phyloP scores from a whole-genome alignment of 352 stramenopile genomes.

The Phytophthora rubi region DNA sequence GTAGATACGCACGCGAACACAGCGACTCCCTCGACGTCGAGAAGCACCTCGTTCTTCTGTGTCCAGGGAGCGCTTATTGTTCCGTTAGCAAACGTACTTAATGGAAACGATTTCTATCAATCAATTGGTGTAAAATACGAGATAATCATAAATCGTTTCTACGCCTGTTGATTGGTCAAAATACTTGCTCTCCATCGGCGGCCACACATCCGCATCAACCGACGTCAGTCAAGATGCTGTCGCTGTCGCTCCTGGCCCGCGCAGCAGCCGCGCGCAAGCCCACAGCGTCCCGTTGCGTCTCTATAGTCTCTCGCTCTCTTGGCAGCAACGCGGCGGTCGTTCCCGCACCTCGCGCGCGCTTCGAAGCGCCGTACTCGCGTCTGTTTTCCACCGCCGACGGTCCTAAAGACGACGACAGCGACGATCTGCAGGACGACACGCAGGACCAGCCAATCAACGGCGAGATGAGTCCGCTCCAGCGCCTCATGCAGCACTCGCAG shows the following conservation, averaged over 20 bases:
- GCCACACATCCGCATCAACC: constrained; percentile 16
- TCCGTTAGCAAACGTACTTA: constrained; percentile 29
- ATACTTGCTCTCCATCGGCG: not conserved
- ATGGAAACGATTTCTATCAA: not conserved
- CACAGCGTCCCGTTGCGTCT: not conserved
- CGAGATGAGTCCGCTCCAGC: constrained; percentile 66
- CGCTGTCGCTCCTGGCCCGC: constrained; percentile 11
- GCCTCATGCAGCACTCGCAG: constrained; percentile 70
- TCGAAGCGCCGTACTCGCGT: constrained; percentile 4
- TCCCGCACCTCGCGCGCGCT: not conserved
- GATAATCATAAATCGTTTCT: constrained; percentile 2
- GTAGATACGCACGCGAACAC: constrained; percentile 18
- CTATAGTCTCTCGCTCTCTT: constrained; percentile 5
- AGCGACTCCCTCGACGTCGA: constrained; percentile 12
- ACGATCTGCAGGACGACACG: constrained; percentile 6
- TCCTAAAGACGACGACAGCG: constrained; percentile 25
- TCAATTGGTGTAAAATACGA: not conserved
- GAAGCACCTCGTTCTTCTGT: constrained; percentile 17
- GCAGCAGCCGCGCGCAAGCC: not conserved
- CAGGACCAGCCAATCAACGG: constrained; percentile 19
- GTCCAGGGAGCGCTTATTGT: constrained; percentile 15
- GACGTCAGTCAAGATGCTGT: constrained; percentile 27
- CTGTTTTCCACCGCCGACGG: constrained; percentile 18
- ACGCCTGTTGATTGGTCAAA: not conserved
- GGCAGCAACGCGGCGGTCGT: not conserved